Percentiles rank a stretch among this genome's conserved stretches.
These are phyloP conservation scores for Cryptosporidium viatorum DNA, from an alignment of 169 alveolate species.

Conservation along the genomic window DNA sequence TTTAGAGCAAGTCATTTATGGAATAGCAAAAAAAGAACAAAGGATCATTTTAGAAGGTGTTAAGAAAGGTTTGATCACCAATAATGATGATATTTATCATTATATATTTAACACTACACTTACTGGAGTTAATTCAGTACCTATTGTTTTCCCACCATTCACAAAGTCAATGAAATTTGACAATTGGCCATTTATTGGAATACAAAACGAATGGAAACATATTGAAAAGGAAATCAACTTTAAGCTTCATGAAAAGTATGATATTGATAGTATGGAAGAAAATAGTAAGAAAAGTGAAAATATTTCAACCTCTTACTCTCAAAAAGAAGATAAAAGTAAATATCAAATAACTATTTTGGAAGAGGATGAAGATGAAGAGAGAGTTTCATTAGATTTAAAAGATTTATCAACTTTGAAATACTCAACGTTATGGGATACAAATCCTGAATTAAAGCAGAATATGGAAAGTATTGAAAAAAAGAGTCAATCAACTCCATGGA, in stretches of 20 bases:
- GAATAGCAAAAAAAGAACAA: constrained; percentile 43
- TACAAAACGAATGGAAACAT: constrained; percentile 38
- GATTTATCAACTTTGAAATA: constrained; percentile 35
- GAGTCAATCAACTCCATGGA: constrained; percentile 46
- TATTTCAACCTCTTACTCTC: background rate
- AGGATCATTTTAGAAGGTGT: constrained; percentile 46
- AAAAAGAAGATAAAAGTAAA: background rate
- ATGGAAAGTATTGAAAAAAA: constrained; percentile 27
- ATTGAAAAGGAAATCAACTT: constrained; percentile 14
- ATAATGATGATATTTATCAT: constrained; percentile 23
- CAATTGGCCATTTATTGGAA: constrained; percentile 64
- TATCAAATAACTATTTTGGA: background rate
- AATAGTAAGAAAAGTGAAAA: background rate
- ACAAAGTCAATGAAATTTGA: constrained; percentile 59
- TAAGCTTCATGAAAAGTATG: constrained; percentile 25
- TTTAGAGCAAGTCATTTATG: constrained; percentile 32
- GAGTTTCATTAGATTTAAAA: background rate
- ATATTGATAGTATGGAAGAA: background rate
- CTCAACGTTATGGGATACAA: constrained; percentile 39
- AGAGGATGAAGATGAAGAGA: background rate
- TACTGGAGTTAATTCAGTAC: constrained; percentile 8
- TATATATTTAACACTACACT: constrained; percentile 24
- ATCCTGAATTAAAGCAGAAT: constrained; percentile 41
- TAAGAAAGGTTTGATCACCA: background rate
- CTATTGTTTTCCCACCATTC: constrained; percentile 66